phyloP scores from a whole-genome alignment of 768 basidiomycete genomes.

The Agaricus blazei region DNA sequence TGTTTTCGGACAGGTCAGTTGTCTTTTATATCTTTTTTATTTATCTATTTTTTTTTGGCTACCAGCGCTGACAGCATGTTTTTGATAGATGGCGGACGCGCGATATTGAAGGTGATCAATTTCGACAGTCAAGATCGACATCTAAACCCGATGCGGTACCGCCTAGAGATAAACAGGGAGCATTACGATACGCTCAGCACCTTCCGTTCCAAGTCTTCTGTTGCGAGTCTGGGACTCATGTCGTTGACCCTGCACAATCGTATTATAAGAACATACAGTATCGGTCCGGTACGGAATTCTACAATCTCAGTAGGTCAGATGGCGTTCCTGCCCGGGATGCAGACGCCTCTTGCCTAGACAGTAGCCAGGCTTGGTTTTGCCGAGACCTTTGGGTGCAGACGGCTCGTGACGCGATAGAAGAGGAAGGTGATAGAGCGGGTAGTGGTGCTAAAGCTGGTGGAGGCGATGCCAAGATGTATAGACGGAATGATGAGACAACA shows the following conservation, averaged over 20 bases:
- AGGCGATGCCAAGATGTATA: slow-evolving; percentile 23
- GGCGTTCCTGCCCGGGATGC: slow-evolving; percentile 53
- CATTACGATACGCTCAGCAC: slow-evolving; percentile 82
- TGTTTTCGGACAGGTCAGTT: slow-evolving; percentile 87
- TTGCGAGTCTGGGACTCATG: slow-evolving; percentile 96
- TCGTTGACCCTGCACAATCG: slow-evolving; percentile 92
- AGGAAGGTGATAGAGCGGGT: slow-evolving; percentile 44
- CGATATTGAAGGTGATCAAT: slow-evolving; percentile 97
- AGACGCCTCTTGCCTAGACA: slow-evolving; percentile 89
- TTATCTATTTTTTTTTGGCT: background rate
- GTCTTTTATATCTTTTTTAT: slow-evolving; percentile 17
- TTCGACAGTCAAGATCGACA: slow-evolving; percentile 93
- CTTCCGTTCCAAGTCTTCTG: slow-evolving; percentile 99
- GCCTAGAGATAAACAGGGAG: slow-evolving; percentile 80
- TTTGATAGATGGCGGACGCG: slow-evolving; percentile 85
- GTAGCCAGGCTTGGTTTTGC: slow-evolving; percentile 97
- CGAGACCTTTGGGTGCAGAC: slow-evolving; percentile 93
- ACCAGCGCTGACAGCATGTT: background rate
- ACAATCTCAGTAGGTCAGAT: slow-evolving; percentile 70
- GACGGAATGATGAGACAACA: slow-evolving; percentile 27
- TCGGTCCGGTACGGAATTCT: slow-evolving; percentile 74
- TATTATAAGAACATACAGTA: slow-evolving; percentile 91
- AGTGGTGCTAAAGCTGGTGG: slow-evolving; percentile 20
- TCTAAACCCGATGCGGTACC: slow-evolving; percentile 89
- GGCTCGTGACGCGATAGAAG: slow-evolving; percentile 70